phyloP scores from a whole-genome alignment of 257 asterid genomes.

The Apocynum venetum region DNA sequence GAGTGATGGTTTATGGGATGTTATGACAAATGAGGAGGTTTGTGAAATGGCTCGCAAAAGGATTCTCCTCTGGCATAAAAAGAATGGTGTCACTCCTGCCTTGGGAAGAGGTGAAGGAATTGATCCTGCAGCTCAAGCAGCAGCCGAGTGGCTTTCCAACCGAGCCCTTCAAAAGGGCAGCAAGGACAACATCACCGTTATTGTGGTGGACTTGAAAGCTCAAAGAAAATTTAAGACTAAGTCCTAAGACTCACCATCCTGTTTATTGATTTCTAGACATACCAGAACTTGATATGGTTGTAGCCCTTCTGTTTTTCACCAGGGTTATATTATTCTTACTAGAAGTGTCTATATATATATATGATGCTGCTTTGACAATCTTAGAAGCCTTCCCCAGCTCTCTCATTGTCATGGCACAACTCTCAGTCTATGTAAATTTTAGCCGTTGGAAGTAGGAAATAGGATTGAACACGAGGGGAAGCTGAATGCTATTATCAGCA shows the following conservation, averaged over 20 bases:
- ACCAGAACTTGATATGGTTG: conserved; percentile 19
- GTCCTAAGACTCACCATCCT: conserved; percentile 23
- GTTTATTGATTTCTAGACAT: conserved; percentile 13
- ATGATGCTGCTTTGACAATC: conserved; percentile 17
- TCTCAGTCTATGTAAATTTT: conserved; percentile 25
- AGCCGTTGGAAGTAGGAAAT: conserved; percentile 32
- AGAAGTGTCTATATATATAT: background rate
- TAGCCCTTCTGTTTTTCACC: conserved; percentile 38
- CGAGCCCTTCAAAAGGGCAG: conserved; percentile 89
- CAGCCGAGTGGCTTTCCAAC: conserved; percentile 78
- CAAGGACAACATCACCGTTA: conserved; percentile 75
- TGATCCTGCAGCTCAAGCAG: conserved; percentile 95
- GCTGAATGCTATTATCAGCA: conserved; percentile 10
- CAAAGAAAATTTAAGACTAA: conserved; percentile 63
- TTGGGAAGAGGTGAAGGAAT: conserved; percentile 64
- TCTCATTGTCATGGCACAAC: conserved; percentile 3
- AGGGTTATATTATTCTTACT: conserved; percentile 23
- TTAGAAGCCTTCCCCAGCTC: conserved; percentile 2
- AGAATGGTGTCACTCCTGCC: conserved; percentile 40
- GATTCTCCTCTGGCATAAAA: conserved; percentile 75
- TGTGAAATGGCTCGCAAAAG: conserved; percentile 79
- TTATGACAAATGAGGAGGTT: conserved; percentile 80
- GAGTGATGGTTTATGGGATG: conserved; percentile 96
- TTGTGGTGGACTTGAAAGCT: conserved; percentile 82
- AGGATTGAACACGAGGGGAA: conserved; percentile 12